Evolutionary conservation across 2,329 filamentous ascomycete species (phyloP).

Genomic region (Alternaria gansuensis): DNA sequence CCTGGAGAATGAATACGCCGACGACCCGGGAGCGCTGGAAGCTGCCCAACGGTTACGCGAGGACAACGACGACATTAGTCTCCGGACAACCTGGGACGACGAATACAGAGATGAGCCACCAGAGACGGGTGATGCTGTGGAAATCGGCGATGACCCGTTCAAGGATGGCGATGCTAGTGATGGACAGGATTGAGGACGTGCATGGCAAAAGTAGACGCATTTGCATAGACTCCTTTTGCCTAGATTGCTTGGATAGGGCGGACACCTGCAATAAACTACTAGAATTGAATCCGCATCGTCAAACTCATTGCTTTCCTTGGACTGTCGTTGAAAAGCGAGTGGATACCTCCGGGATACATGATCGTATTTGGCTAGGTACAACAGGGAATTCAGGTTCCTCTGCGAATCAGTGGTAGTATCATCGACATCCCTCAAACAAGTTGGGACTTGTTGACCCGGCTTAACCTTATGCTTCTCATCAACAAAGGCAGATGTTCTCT

Average conservation of each 20-base stretch:
- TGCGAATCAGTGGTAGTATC: no score
- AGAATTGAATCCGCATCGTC: background rate
- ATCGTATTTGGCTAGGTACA: no score
- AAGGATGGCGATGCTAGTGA: conserved; percentile 52
- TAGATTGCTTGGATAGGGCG: background rate
- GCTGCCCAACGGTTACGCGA: conserved; percentile 55
- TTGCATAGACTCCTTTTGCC: background rate
- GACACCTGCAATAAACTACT: background rate
- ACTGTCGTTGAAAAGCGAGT: no score
- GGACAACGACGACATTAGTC: conserved; percentile 62
- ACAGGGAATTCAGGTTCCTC: no score
- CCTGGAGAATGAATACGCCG: conserved; percentile 54
- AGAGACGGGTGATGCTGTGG: conserved; percentile 53
- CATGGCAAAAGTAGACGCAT: conserved; percentile 14
- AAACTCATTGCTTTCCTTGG: background rate
- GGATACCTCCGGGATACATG: no score
- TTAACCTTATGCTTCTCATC: no score
- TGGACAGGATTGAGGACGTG: conserved; percentile 30
- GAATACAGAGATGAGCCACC: conserved; percentile 56
- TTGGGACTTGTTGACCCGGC: no score
- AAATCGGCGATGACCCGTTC: conserved; percentile 56
- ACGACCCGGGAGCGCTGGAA: conserved; percentile 57
- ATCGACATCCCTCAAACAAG: no score
- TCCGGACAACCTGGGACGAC: conserved; percentile 60
- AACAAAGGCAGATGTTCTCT: no score